Evolutionary conservation across 2,329 filamentous ascomycete genomes (phyloP).

Genomic region (Botrytis paeoniae): DNA sequence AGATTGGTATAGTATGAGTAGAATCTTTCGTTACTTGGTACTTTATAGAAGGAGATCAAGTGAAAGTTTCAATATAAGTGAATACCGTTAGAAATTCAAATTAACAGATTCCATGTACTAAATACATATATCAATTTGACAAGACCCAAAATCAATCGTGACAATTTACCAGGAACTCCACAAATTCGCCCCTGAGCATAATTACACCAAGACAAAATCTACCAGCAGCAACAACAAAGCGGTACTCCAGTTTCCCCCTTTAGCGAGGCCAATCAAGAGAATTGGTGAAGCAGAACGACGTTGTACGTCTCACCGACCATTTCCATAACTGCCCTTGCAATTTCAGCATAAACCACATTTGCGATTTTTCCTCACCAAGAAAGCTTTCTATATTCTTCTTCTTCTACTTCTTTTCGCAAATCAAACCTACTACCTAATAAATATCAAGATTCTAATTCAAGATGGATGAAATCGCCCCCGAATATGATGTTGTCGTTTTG

Average conservation of each 20-base stretch:
- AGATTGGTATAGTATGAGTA: neutral
- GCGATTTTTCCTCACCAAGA: constrained; percentile 21
- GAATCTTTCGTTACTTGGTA: neutral
- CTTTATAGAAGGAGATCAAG: neutral
- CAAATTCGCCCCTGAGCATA: constrained; percentile 20
- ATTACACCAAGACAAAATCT: constrained; percentile 20
- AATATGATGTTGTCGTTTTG: constrained; percentile 98
- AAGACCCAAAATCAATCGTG: constrained; percentile 6
- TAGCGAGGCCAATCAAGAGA: constrained; percentile 35
- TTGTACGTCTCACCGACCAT: constrained; percentile 29
- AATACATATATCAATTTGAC: constrained; percentile 11
- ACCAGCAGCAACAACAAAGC: constrained; percentile 32
- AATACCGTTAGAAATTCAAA: neutral
- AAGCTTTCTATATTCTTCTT: constrained; percentile 13
- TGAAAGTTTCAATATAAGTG: neutral
- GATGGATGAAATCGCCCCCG: constrained; percentile 98
- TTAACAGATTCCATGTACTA: neutral
- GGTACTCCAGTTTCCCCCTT: constrained; percentile 23
- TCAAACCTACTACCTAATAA: constrained; percentile 1
- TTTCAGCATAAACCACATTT: constrained; percentile 19
- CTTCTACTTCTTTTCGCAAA: constrained; percentile 11
- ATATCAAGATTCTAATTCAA: constrained; percentile 36
- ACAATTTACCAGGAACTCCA: constrained; percentile 15
- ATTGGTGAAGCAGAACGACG: constrained; percentile 15
- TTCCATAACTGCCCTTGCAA: constrained; percentile 19